These are phyloP conservation scores for Oxytropis ochrocephala DNA, from an alignment of 306 rosid genomes.

Conservation along the genomic window DNA sequence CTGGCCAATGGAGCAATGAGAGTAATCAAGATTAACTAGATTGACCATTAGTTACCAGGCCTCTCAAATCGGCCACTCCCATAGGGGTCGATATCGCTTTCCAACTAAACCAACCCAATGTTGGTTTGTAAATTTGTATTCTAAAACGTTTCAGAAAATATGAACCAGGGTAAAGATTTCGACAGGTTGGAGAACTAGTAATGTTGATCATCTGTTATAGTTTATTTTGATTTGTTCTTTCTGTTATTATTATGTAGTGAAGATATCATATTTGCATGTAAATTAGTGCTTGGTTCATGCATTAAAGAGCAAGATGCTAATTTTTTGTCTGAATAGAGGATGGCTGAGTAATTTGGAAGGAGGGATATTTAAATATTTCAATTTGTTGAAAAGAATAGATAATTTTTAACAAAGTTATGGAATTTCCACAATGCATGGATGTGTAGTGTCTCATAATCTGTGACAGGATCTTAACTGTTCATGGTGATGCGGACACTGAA, in stretches of 20 bases:
- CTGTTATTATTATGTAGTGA: background rate
- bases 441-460: background rate
- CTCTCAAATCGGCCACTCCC: too few relatives aligned
- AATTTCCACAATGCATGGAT: background rate
- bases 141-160: background rate
- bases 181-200: background rate
- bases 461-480: constrained; percentile 65
- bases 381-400: background rate
- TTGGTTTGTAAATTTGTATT: background rate
- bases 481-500: constrained; percentile 49
- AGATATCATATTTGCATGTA: background rate
- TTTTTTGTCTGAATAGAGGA: background rate
- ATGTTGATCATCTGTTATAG: background rate
- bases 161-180: background rate
- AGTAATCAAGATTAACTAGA: too few relatives aligned
- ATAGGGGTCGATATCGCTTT: too few relatives aligned
- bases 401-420: background rate
- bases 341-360: background rate
- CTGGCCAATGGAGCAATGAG: too few relatives aligned
- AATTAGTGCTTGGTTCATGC: background rate
- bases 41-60: too few relatives aligned
- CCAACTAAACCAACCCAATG: background rate
- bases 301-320: background rate
- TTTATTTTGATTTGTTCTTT: background rate
- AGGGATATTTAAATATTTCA: background rate